phyloP scores from a whole-genome alignment of 768 basidiomycete genomes.

The Rhizopogon vinicolor region DNA sequence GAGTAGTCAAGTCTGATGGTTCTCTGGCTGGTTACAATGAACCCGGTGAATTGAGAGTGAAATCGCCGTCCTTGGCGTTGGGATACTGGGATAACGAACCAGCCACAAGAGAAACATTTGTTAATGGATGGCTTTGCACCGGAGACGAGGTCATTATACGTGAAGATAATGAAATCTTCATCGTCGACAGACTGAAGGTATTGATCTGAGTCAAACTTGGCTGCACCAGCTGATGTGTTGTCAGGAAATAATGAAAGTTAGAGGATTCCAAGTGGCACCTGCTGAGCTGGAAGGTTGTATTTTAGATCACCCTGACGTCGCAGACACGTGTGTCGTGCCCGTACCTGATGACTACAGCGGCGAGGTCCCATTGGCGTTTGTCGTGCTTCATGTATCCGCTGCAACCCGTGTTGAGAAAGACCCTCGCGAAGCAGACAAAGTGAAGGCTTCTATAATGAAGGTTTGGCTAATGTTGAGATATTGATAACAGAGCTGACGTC shows the following conservation, averaged over 20 bases:
- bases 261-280: constrained; percentile 72
- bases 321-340: constrained; percentile 61
- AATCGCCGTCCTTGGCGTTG: constrained; percentile 33
- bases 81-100: constrained; percentile 50
- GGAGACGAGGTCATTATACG: constrained; percentile 61
- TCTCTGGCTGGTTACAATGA: constrained; percentile 50
- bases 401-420: constrained; percentile 28
- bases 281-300: constrained; percentile 69
- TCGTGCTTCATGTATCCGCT: constrained; percentile 44
- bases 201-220: background rate
- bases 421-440: constrained; percentile 22
- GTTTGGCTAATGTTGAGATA: constrained; percentile 21
- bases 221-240: background rate
- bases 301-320: constrained; percentile 53
- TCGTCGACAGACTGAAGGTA: constrained; percentile 63
- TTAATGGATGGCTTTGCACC: constrained; percentile 70
- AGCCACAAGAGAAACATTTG: constrained; percentile 66
- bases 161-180: constrained; percentile 50
- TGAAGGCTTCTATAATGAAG: constrained; percentile 46
- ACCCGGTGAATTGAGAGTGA: constrained; percentile 55
- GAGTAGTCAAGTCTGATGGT: constrained; percentile 56
- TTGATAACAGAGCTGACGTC: background rate
- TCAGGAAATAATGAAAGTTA: constrained; percentile 68
- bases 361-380: constrained; percentile 67
- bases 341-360: constrained; percentile 68